Percentiles rank a stretch among this genome's conserved stretches.
phyloP scores from a whole-genome alignment of 139 green algal genomes.

The Closterium sp. region DNA sequence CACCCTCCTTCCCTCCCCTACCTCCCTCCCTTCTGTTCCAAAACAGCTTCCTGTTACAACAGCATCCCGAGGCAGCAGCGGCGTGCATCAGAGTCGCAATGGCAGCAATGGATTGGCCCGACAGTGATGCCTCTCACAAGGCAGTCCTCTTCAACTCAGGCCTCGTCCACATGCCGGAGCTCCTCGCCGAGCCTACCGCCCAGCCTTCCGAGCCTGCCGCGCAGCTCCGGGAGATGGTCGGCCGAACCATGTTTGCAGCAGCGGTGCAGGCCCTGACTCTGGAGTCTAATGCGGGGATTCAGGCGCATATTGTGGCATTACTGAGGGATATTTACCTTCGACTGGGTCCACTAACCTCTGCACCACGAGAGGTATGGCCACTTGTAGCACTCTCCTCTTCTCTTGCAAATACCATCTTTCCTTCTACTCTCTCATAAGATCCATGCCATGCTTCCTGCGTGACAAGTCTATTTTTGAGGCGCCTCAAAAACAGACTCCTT shows the following conservation, averaged over 20 bases:
- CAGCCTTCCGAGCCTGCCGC: conserved; percentile 7
- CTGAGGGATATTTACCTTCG: conserved; percentile 61
- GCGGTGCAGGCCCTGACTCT: conserved; percentile 54
- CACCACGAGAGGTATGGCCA: background rate
- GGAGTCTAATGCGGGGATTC: conserved; percentile 48
- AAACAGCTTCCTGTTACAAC: background rate
- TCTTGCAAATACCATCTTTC: too few relatives aligned
- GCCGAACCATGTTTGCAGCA: conserved; percentile 56
- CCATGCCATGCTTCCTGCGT: background rate
- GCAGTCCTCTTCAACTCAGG: conserved; percentile 60
- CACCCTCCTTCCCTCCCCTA: background rate
- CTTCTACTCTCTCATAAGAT: background rate
- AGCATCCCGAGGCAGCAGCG: conserved; percentile 53
- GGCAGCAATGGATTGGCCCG: conserved; percentile 68
- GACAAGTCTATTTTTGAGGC: too few relatives aligned
- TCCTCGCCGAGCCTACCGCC: background rate
- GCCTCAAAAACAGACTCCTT: too few relatives aligned
- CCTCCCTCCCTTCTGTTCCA: background rate
- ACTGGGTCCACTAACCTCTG: conserved; percentile 36
- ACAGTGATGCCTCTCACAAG: conserved; percentile 59
- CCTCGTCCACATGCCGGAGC: conserved; percentile 40
- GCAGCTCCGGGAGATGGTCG: conserved; percentile 54
- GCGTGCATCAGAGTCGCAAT: conserved; percentile 58
- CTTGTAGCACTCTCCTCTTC: background rate
- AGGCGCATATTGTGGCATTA: conserved; percentile 66